phyloP scores from a whole-genome alignment of 495 filamentous ascomycete genomes.

The Penicillium dipodomyicola region DNA sequence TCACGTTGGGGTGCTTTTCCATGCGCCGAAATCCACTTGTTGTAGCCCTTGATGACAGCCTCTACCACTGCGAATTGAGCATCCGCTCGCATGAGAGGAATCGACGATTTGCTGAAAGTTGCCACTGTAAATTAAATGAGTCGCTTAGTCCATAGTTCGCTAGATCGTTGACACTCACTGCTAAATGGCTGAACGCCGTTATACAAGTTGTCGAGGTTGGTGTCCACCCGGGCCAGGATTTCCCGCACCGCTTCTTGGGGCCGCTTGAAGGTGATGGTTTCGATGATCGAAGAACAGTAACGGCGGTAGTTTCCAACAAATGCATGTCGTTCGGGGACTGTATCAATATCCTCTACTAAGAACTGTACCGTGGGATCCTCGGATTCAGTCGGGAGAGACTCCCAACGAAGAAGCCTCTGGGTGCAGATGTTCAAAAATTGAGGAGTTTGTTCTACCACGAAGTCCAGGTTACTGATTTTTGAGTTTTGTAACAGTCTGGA shows the following conservation, averaged over 20 bases:
- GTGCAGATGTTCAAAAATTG: constrained; percentile 78
- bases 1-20: constrained; percentile 56
- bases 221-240: constrained; percentile 75
- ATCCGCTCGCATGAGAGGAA: constrained; percentile 75
- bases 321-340: constrained; percentile 87
- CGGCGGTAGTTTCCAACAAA: constrained; percentile 97
- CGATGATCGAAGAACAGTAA: constrained; percentile 82
- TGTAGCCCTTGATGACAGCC: constrained; percentile 85
- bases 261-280: constrained; percentile 73
- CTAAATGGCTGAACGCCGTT: constrained; percentile 65
- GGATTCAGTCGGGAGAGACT: constrained; percentile 74
- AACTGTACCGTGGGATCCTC: constrained; percentile 77
- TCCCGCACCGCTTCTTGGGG: constrained; percentile 83
- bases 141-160: neutral
- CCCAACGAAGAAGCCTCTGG: constrained; percentile 75
- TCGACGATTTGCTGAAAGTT: constrained; percentile 77
- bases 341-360: constrained; percentile 89
- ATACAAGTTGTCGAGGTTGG: constrained; percentile 71
- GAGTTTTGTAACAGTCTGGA: constrained; percentile 70
- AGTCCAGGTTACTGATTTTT: constrained; percentile 59
- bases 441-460: constrained; percentile 67
- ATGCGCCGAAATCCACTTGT: constrained; percentile 66
- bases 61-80: constrained; percentile 88
- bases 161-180: constrained; percentile 45
- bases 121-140: constrained; percentile 51